Conservation (phyloP, 352 stramenopile genomes). For the Aphanomyces euteiches region DNA sequence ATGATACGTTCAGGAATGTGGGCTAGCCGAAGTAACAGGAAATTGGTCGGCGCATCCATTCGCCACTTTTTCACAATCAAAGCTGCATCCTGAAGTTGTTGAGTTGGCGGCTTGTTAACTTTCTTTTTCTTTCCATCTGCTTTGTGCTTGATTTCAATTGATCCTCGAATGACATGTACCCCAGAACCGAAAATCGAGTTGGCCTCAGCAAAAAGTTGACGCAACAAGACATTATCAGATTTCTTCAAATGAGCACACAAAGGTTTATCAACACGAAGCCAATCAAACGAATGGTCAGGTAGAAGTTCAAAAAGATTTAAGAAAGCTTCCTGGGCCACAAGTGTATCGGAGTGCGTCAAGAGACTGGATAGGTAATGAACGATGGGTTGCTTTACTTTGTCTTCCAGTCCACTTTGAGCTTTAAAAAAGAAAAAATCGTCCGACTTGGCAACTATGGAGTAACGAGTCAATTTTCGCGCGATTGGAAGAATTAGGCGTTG, state of each 20-base stretch:
- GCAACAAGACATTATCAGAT: not conserved
- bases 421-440: too few relatives aligned
- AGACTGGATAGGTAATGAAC: slow-evolving; percentile 27
- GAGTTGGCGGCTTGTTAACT: not conserved
- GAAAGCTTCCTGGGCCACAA: slow-evolving; percentile 24
- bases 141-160: slow-evolving; percentile 6
- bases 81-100: slow-evolving; percentile 8
- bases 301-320: slow-evolving; percentile 23
- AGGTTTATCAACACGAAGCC: slow-evolving; percentile 4
- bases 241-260: slow-evolving; percentile 1
- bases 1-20: slow-evolving; percentile 19
- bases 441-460: slow-evolving; percentile 14
- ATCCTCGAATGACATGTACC: slow-evolving; percentile 8
- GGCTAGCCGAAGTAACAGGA: slow-evolving; percentile 13
- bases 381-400: slow-evolving; percentile 3
- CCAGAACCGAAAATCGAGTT: slow-evolving; percentile 5
- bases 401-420: slow-evolving; percentile 3
- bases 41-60: not conserved
- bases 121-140: not conserved
- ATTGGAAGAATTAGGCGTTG: slow-evolving; percentile 15
- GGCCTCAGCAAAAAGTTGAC: slow-evolving; percentile 2
- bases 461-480: slow-evolving; percentile 12
- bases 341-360: not conserved
- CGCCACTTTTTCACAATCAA: slow-evolving; percentile 3
- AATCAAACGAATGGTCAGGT: slow-evolving; percentile 16